A percentile compares a stretch with the other conserved stretches of the same genome.
Evolutionary conservation across 176 grass and related monocot genomes (phyloP).

Genomic region (Ananas comosus): DNA sequence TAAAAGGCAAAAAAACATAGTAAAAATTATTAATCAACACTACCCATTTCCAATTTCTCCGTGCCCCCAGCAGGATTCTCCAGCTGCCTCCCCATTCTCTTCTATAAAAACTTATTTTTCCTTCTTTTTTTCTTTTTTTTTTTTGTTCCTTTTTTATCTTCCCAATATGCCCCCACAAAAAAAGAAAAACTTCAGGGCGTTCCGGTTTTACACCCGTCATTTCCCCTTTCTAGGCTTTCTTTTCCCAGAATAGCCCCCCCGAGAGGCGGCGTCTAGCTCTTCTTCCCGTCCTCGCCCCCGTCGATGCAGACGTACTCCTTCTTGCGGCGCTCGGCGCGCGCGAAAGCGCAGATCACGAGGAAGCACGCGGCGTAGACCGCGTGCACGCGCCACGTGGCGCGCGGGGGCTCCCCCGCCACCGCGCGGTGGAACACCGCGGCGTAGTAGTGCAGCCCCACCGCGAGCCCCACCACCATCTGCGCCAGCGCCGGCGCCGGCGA

Average conservation of each 20-base stretch:
- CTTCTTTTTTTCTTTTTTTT: too few species aligned
- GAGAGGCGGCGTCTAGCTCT: slow-evolving; percentile 32
- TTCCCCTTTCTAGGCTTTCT: background rate
- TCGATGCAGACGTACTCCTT: slow-evolving; percentile 58
- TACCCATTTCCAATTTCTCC: too few species aligned
- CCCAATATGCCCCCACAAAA: too few species aligned
- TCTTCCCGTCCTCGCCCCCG: slow-evolving; percentile 76
- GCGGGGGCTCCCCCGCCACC: slow-evolving; percentile 59
- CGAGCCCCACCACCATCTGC: slow-evolving; percentile 88
- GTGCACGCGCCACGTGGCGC: slow-evolving; percentile 85
- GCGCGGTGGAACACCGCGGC: slow-evolving; percentile 91
- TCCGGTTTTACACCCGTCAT: too few species aligned
- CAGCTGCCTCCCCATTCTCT: too few species aligned
- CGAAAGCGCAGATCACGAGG: slow-evolving; percentile 65
- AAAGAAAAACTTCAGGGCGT: too few species aligned
- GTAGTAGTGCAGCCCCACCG: slow-evolving; percentile 89
- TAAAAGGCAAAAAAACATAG: too few species aligned
- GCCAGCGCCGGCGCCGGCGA: slow-evolving; percentile 53
- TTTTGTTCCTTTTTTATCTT: too few species aligned
- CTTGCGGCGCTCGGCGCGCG: slow-evolving; percentile 76
- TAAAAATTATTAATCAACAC: too few species aligned
- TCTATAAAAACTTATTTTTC: too few species aligned
- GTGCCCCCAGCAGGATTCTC: too few species aligned
- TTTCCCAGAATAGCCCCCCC: slow-evolving; percentile 16
- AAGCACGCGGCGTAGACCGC: slow-evolving; percentile 82